Base-by-base conservation (phyloP, 163 green algal genomes). In the Scenedesmus sp. region DNA sequence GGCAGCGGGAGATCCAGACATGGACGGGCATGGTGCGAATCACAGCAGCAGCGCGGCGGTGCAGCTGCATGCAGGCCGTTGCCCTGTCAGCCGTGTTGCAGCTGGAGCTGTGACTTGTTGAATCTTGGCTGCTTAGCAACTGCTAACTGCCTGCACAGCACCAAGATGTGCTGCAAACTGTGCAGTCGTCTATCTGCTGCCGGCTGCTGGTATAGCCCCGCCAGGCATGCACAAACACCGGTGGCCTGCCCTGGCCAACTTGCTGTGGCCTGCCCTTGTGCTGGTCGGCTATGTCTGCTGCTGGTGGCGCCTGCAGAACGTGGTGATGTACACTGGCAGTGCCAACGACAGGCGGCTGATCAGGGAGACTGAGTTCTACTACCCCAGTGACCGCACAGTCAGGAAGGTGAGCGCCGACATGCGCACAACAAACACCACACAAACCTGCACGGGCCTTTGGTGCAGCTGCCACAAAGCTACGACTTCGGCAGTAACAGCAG, bases 1-100 rank as follows among this genome's bases (percentile, higher is more conserved):
- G 97, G 97, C 93, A 97, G 94, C 94, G 98, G 33, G 98, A 99
- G 92, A 95, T 99, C 7, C 88, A 98, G 94, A 97, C 97, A 6
- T 99, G 97, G 97, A 98, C 96, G 1, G 93, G 95, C 91, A 97
- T 99, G 96, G 95, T 97, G 83, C 20, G 26, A 5, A 26, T 6
- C 15, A 16, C 15, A 46, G 81, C 81, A 43, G 30, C 44, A n/a
- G 12, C n/a, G 20, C 42, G 4, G 43, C 79, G 22, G 4, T 40
- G 79, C 30, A 40, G 18, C 7, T 30, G 46, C 13, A 78, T 35
- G 65, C 65, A 15, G 13, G 30, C 16, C 65, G 26, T 78, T 76
- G 61, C n/a, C n/a, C n/a, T n/a, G n/a, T n/a, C n/a, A n/a, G n/a
- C n/a, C n/a, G n/a, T n/a, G n/a, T n/a, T n/a, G n/a, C n/a, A n/a